phyloP scores from a whole-genome alignment of 305 asterid genomes.

The Salvia sclarea region DNA sequence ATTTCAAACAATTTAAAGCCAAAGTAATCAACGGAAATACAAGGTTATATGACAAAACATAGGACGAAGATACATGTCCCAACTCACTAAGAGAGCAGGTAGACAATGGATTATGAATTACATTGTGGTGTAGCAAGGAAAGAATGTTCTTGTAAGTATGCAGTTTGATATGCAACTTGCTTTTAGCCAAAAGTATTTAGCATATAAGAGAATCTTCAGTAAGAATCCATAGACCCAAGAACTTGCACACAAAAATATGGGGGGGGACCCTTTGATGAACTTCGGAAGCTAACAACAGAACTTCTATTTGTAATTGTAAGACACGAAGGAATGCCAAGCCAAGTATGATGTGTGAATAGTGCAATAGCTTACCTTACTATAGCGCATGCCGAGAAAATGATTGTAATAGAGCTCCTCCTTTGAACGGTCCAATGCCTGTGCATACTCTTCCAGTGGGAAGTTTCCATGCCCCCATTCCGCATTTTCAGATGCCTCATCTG shows the following conservation, averaged over 20 bases:
- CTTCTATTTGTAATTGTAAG: constrained; percentile 6
- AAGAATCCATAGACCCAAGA: too few species aligned
- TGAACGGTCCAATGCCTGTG: constrained; percentile 69
- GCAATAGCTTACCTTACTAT: constrained; percentile 74
- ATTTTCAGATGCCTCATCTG: constrained; percentile 54
- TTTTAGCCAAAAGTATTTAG: too few species aligned
- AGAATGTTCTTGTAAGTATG: too few species aligned
- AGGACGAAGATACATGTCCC: background rate
- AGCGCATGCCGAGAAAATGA: constrained; percentile 90
- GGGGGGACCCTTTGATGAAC: background rate
- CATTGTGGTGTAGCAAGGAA: too few species aligned
- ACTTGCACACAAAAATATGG: too few species aligned
- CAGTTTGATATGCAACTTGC: too few species aligned
- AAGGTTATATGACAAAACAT: background rate
- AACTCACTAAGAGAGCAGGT: background rate
- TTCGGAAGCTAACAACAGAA: constrained; percentile 15
- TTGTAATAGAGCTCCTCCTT: constrained; percentile 81
- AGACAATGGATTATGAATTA: too few species aligned
- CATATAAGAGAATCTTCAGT: too few species aligned
- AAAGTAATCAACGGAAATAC: too few species aligned
- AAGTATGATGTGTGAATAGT: constrained; percentile 32
- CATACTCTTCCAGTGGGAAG: constrained; percentile 69
- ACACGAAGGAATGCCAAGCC: constrained; percentile 25
- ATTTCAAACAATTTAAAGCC: background rate
- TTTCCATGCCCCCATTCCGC: constrained; percentile 87